Base-by-base conservation (phyloP, 192 early-diverging fungal genomes). In the Pilobolus umbonatus region DNA sequence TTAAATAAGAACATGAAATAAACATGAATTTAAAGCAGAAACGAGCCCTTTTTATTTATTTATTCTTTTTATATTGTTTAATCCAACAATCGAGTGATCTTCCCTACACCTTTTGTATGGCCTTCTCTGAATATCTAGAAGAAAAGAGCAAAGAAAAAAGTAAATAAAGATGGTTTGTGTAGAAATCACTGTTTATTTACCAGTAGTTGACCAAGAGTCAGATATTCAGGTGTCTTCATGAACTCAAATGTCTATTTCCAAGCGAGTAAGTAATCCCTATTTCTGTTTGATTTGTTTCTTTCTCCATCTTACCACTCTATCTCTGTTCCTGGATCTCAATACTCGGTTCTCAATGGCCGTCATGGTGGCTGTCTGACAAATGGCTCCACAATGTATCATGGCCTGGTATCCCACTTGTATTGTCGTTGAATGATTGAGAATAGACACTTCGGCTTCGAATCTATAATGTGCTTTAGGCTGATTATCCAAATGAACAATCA, bases 381-480 rank as follows among this genome's bases (percentile, higher is more conserved):
- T 88, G 46, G 79, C 80, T 0, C 92, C 91, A 58, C 90, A 95
- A 57, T 96, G 94, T 46, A 96, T 59, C 94, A 96, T 96, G 4
- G 94, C 92, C 75, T 96, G 94, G 71, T 96, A 96, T 55, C 88
- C 87, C 50, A 79, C 76, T 11, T 82, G 82, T 55, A 96, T 96
- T 5, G 94, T 96, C 0, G 94, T 94, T 29, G 87, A 88, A 67
- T 95, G 92, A 65, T 91, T 93, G 10, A 96, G 72, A 0, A 96
- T 86, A 29, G 92, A 72, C n/a, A 96, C 81, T 67, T 96, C 94
- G 22, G 94, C 94, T 62, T 94, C 93, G 69, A 93, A 95, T 57
- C 83, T 81, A 46, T 78, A 66, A 10, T 76, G 75, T 0, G 82
- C 85, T 45, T 71, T 75, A 9, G 87, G 80, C 38, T 69, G 68